Percentiles rank a stretch among this genome's conserved stretches.
These are phyloP conservation scores for Suhomyces chickasaworum DNA, from an alignment of 1,139 yeast genomes.

Conservation along the genomic window DNA sequence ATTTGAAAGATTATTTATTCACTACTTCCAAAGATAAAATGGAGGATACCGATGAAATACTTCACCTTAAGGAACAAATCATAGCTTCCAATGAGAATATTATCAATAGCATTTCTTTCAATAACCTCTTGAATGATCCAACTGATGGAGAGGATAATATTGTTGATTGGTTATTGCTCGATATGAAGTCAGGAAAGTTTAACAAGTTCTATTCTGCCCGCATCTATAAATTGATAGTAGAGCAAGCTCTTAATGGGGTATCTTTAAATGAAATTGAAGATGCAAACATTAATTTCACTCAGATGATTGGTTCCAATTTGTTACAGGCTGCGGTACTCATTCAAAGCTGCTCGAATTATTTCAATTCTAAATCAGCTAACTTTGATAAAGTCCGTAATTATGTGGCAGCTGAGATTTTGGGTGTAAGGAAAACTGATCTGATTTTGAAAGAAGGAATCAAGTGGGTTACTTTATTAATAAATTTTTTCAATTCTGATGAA, in stretches of 20 bases:
- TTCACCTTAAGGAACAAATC: conserved; percentile 8
- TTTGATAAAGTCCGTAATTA: conserved; percentile 60
- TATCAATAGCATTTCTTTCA: conserved; percentile 4
- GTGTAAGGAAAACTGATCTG: conserved; percentile 43
- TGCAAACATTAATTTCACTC: conserved; percentile 31
- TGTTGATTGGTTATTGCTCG: conserved; percentile 2
- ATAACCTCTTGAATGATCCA: not conserved
- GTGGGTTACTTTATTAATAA: conserved; percentile 52
- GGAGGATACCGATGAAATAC: conserved; percentile 6
- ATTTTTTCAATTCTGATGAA: conserved; percentile 44
- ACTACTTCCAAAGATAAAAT: conserved; percentile 11
- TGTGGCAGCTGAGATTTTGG: conserved; percentile 66
- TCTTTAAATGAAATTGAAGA: conserved; percentile 29
- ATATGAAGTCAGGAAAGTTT: conserved; percentile 3
- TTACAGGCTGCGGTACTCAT: conserved; percentile 42
- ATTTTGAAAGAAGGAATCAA: conserved; percentile 45
- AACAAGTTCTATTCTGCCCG: conserved; percentile 31
- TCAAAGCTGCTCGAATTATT: conserved; percentile 37
- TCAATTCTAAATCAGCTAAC: conserved; percentile 27
- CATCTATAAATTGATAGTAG: conserved; percentile 25
- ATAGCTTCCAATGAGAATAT: not conserved
- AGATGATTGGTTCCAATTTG: conserved; percentile 31
- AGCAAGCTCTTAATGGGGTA: conserved; percentile 31
- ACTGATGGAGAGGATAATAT: not conserved
- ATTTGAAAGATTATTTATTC: conserved; percentile 32